Conservation (phyloP, 73 alveolate species). For the Paramecium primaurelia region DNA sequence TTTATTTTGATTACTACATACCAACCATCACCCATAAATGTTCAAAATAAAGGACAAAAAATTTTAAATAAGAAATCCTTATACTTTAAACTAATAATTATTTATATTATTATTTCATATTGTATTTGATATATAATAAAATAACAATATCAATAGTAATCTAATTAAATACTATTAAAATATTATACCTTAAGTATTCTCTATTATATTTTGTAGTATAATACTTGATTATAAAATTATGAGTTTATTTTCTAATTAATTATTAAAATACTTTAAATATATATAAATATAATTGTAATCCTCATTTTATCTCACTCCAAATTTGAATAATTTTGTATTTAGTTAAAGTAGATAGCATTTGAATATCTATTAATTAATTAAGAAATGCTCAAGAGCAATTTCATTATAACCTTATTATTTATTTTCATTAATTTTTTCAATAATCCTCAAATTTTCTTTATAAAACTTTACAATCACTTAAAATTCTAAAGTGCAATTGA, state of each 20-base stretch:
- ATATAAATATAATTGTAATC: neutral
- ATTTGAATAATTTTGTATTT: neutral
- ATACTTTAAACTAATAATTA: neutral
- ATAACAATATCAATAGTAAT: neutral
- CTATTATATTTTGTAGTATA: too few relatives aligned
- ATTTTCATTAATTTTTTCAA: neutral
- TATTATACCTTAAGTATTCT: neutral
- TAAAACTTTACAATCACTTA: neutral
- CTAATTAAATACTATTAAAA: neutral
- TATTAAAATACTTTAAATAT: neutral
- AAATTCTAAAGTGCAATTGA: neutral
- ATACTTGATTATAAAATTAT: neutral
- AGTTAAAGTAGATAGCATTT: neutral
- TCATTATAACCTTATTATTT: neutral
- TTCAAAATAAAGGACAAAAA: too few relatives aligned
- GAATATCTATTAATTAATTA: neutral
- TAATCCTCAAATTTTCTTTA: neutral
- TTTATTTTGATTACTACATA: too few relatives aligned
- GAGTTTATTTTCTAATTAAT: neutral
- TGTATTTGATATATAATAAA: neutral
- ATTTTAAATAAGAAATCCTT: too few relatives aligned
- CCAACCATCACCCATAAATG: too few relatives aligned
- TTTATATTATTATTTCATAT: neutral
- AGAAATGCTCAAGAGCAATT: too few relatives aligned
- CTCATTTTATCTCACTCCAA: neutral